Conservation (phyloP, 2,329 filamentous ascomycete genomes). For the Thyridium curvatum region DNA sequence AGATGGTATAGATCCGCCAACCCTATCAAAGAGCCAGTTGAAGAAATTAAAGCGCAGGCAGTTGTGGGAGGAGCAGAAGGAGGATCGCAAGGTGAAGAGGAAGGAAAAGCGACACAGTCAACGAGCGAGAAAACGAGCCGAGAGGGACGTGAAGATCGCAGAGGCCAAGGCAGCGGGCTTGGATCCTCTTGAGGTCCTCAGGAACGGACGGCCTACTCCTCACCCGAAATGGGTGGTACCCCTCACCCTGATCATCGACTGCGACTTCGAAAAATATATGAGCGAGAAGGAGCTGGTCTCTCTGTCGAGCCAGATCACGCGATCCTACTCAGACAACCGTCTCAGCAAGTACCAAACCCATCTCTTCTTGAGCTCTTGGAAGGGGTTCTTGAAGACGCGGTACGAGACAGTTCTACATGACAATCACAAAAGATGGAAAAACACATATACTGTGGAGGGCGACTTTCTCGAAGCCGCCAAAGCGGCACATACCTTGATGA, state of each 20-base stretch:
- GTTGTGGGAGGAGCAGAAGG: conserved; percentile 69
- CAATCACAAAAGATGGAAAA: conserved; percentile 74
- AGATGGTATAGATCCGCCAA: background rate
- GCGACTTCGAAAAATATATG: conserved; percentile 89
- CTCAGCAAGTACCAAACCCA: conserved; percentile 62
- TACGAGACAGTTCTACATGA: conserved; percentile 70
- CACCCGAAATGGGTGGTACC: conserved; percentile 52
- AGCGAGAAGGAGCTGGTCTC: conserved; percentile 78
- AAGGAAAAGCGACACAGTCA: conserved; percentile 48
- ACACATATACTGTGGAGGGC: conserved; percentile 64
- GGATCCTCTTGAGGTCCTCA: conserved; percentile 27
- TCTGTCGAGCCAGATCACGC: conserved; percentile 74
- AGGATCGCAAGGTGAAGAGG: conserved; percentile 45
- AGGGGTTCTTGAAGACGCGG: conserved; percentile 66
- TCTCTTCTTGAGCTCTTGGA: conserved; percentile 72
- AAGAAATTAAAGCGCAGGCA: conserved; percentile 71
- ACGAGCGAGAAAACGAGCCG: conserved; percentile 40
- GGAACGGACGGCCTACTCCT: conserved; percentile 24
- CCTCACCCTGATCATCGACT: conserved; percentile 80
- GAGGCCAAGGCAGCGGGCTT: conserved; percentile 33
- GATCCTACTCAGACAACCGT: conserved; percentile 84
- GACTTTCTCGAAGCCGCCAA: conserved; percentile 67
- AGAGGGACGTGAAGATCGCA: conserved; percentile 43
- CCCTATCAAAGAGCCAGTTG: conserved; percentile 76
- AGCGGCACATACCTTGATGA: conserved; percentile 64